Conservation (phyloP, 345 rosid species). For the Arabidopsis thaliana region TAIR10.1 NC_003071.7:11913001-11913500, state of each 20-base stretch:
- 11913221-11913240: not conserved
- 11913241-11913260: not conserved
- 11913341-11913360: conserved; percentile 16
- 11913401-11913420: conserved; percentile 17
- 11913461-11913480: not conserved
- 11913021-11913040: not conserved
- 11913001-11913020: not conserved
- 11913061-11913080: conserved; percentile 90
- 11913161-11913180: not conserved
- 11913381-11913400: not conserved
- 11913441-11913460: not conserved
- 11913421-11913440: conserved; percentile 40
- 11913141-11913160: not conserved
- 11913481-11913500: not conserved
- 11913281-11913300: not conserved
- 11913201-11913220: not conserved
- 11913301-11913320: not conserved
- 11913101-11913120: conserved; percentile 82
- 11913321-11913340: not conserved
- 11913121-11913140: not conserved
- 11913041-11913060: conserved; percentile 48
- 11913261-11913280: conserved; percentile 23
- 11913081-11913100: conserved; percentile 98
- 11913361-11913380: not conserved
- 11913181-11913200: not conserved